Evolutionary conservation across 345 rosid genomes (phyloP).

Genomic region (Hevea brasiliensis): DNA sequence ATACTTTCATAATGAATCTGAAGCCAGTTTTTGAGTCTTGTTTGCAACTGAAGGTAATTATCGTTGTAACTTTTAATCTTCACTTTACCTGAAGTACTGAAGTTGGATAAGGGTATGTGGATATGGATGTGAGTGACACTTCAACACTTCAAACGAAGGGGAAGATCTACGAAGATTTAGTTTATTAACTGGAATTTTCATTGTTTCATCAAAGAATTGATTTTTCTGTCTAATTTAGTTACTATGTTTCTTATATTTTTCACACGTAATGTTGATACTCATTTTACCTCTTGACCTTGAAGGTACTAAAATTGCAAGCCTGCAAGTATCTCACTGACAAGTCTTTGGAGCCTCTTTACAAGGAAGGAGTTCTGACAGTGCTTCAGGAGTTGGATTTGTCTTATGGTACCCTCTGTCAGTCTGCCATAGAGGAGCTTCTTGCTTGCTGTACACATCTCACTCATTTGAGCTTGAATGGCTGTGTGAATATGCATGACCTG

Average conservation of each 20-base stretch:
- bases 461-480: conserved; percentile 92
- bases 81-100: background rate
- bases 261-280: background rate
- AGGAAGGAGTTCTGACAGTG: conserved; percentile 69
- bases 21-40: conserved; percentile 85
- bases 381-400: conserved; percentile 92
- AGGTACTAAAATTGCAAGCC: conserved; percentile 95
- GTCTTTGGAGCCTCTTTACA: conserved; percentile 91
- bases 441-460: conserved; percentile 87
- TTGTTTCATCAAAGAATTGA: background rate
- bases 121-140: background rate
- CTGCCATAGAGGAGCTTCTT: conserved; percentile 95
- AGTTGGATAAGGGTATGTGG: conserved; percentile 1
- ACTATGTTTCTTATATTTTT: background rate
- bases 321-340: conserved; percentile 91
- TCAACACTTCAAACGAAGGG: background rate
- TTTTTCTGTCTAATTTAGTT: too few relatives aligned
- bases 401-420: conserved; percentile 84
- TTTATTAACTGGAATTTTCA: background rate
- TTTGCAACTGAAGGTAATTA: conserved; percentile 72
- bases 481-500: conserved; percentile 90
- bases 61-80: background rate
- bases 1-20: conserved; percentile 81
- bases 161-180: background rate
- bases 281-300: conserved; percentile 4